These are phyloP conservation scores for Aspergillus sp. DNA, from an alignment of 2,329 filamentous ascomycete genomes.

Conservation along the genomic window DNA sequence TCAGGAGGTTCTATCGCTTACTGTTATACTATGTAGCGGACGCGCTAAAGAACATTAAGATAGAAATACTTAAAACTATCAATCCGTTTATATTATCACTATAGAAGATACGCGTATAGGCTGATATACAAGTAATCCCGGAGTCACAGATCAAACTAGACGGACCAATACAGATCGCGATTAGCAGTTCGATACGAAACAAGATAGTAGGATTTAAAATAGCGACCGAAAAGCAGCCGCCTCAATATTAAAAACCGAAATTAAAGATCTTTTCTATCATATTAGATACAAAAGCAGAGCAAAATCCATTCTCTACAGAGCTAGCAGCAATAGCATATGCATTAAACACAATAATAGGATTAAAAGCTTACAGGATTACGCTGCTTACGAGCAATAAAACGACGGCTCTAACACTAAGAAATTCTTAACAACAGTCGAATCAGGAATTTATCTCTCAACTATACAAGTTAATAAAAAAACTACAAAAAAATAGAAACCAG, in stretches of 20 bases:
- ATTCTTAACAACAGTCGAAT: slow-evolving; percentile 20
- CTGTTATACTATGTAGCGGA: too few species aligned
- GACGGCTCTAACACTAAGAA: slow-evolving; percentile 21
- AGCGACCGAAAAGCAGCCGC: slow-evolving; percentile 33
- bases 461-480: slow-evolving; percentile 22
- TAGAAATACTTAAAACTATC: too few species aligned
- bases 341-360: slow-evolving; percentile 16
- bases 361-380: slow-evolving; percentile 21
- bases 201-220: slow-evolving; percentile 17
- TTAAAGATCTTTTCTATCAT: slow-evolving; percentile 19
- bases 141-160: too few species aligned
- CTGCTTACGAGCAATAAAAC: slow-evolving; percentile 25
- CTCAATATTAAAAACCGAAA: slow-evolving; percentile 19
- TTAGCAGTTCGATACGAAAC: slow-evolving; percentile 9
- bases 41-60: too few species aligned
- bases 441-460: slow-evolving; percentile 20
- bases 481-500: slow-evolving; percentile 19
- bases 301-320: slow-evolving; percentile 24
- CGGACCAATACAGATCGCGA: too few species aligned
- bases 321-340: slow-evolving; percentile 23
- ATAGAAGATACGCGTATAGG: too few species aligned
- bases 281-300: slow-evolving; percentile 20
- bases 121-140: too few species aligned
- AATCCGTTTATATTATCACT: too few species aligned
- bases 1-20: too few species aligned